Evolutionary conservation across 78 protist species (phyloP), one percentile per base, ranked within the genome.

Genomic region (Dictyostelium intermedium): DNA sequence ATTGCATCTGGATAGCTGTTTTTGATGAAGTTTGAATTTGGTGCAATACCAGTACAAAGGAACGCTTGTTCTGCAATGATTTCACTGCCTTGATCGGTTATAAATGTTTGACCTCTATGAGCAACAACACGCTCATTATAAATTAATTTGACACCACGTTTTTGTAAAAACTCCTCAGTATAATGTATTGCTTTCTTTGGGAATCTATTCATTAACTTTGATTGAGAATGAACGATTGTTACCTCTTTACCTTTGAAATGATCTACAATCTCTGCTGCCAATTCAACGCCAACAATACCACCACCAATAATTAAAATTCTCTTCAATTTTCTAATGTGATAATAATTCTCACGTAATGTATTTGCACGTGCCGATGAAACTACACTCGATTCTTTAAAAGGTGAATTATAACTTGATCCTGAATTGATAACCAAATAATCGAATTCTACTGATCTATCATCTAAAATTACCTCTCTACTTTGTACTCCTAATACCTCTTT

Each of bases 271-370:
- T 94, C 96, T 3, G 94, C 96, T 4, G 96, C 96, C 10, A 94
- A 76, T 20, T 94, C 96, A 0, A 94, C 96, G 20, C 96, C 96
- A 23, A 94, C 96, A 30, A 94, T 94, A 72, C 96, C 96, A 20
- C 96, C 96, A 84, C 96, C 96, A 50, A 92, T 92, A 2, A 92
- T 82, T 11, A 92, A 32, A 3, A 92, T 92, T 60, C 66, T 77
- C 30, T 82, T 91, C 4, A 84, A 76, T 25, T 91, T 91, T 50
- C 91, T 61, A 66, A 91, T 91, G 76, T 91, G 87, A 35, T 85
- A 84, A 66, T 79, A 91, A 47, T 91, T 82, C 32, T 91, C 91
- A 53, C 95, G 81, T 10, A 91, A 37, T 43, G 95, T 91, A 60
- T 84, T 91, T 37, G 91, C 92, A 91, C 95, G 95, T 79, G 96